Evolutionary conservation across 495 filamentous ascomycete genomes (phyloP).

Genomic region (Aspergillus steynii): DNA sequence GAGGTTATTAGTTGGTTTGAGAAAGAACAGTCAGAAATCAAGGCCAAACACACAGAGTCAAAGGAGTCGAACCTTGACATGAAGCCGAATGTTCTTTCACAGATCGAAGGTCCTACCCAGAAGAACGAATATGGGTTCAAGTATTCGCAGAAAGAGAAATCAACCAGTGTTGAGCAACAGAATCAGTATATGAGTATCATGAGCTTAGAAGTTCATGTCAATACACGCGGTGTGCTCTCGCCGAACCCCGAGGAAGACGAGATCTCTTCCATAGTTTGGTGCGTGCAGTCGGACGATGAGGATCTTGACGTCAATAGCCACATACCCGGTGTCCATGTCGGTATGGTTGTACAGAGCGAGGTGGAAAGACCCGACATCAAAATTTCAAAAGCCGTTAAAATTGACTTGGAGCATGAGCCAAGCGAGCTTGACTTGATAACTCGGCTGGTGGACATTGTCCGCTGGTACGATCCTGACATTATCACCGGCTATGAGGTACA

Average conservation of each 20-base stretch:
- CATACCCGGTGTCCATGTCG: conserved; percentile 57
- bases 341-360: conserved; percentile 49
- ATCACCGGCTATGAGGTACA: conserved; percentile 96
- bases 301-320: conserved; percentile 52
- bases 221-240: conserved; percentile 74
- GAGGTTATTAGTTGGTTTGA: conserved; percentile 74
- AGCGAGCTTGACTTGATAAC: conserved; percentile 84
- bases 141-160: conserved; percentile 76
- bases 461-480: conserved; percentile 84
- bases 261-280: conserved; percentile 90
- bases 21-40: conserved; percentile 27
- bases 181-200: conserved; percentile 95
- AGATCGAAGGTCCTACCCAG: conserved; percentile 89
- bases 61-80: conserved; percentile 6
- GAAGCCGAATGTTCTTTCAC: conserved; percentile 58
- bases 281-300: conserved; percentile 72
- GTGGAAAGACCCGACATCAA: conserved; percentile 49
- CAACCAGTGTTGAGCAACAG: conserved; percentile 79
- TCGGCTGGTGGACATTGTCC: conserved; percentile 81
- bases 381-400: conserved; percentile 45
- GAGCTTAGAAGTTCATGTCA: conserved; percentile 94
- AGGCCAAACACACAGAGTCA: conserved; percentile 5
- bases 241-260: conserved; percentile 91
- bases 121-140: conserved; percentile 82
- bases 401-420: conserved; percentile 70